phyloP scores from a whole-genome alignment of 2,329 filamentous ascomycete genomes.

The Fusarium sublunatum region DNA sequence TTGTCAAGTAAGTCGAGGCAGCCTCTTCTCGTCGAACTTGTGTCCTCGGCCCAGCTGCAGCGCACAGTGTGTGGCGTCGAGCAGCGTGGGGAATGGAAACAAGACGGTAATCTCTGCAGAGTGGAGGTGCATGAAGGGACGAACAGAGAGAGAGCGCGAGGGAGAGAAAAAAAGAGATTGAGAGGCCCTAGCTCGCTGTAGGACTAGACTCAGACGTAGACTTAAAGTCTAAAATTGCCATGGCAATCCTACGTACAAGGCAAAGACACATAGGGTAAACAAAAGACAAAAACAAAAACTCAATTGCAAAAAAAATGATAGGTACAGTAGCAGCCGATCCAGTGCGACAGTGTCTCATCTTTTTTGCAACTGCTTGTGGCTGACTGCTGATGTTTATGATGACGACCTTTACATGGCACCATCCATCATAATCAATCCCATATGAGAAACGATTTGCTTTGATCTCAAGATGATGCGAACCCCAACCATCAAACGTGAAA shows the following conservation, averaged over 20 bases:
- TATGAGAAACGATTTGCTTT: conserved; percentile 23
- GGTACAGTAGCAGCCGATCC: conserved; percentile 7
- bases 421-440: conserved; percentile 18
- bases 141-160: conserved; percentile 13
- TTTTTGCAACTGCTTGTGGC: conserved; percentile 21
- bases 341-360: conserved; percentile 8
- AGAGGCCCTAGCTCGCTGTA: conserved; percentile 12
- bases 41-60: conserved; percentile 43
- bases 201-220: conserved; percentile 20
- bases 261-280: conserved; percentile 20
- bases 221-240: conserved; percentile 17
- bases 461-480: conserved; percentile 27
- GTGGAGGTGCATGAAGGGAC: conserved; percentile 26
- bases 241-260: conserved; percentile 7
- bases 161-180: conserved; percentile 21
- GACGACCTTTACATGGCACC: conserved; percentile 14
- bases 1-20: conserved; percentile 28
- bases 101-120: conserved; percentile 46
- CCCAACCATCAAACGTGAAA: conserved; percentile 17
- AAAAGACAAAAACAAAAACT: conserved; percentile 30
- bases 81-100: conserved; percentile 48
- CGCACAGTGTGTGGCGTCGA: conserved; percentile 43
- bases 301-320: conserved; percentile 16
- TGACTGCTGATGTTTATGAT: conserved; percentile 35
- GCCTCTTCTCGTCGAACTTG: conserved; percentile 34